Conservation (phyloP, 805 yeast species). For the Metschnikowia baotianmanensis region DNA sequence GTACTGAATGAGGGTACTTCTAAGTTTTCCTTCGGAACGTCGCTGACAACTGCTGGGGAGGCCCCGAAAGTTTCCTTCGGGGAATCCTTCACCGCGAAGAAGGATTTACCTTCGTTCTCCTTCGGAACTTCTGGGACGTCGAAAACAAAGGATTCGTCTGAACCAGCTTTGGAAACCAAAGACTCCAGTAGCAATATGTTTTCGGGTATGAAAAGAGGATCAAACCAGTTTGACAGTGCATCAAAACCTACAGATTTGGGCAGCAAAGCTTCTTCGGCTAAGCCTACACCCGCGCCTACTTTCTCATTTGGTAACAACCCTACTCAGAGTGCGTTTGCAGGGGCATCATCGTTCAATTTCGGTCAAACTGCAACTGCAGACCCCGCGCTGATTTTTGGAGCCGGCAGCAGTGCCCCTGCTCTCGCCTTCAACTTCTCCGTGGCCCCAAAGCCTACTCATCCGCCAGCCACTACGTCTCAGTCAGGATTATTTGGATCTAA, state of each 20-base stretch:
- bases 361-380: slow-evolving; percentile 28
- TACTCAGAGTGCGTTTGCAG: slow-evolving; percentile 3
- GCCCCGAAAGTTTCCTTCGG: slow-evolving; percentile 15
- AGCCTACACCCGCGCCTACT: slow-evolving; percentile 14
- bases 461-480: slow-evolving; percentile 9
- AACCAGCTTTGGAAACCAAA: not conserved
- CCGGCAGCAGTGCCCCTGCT: slow-evolving; percentile 15
- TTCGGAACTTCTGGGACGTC: slow-evolving; percentile 14
- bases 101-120: slow-evolving; percentile 17
- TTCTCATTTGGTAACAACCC: slow-evolving; percentile 12
- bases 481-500: slow-evolving; percentile 6
- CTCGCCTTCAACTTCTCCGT: slow-evolving; percentile 17
- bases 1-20: not conserved
- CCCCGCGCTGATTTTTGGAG: slow-evolving; percentile 33
- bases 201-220: no score
- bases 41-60: slow-evolving; percentile 1
- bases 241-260: slow-evolving; percentile 1
- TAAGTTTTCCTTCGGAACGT: slow-evolving; percentile 1
- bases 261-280: slow-evolving; percentile 6
- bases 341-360: slow-evolving; percentile 15
- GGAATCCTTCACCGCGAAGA: slow-evolving; percentile 1
- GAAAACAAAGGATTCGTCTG: not conserved
- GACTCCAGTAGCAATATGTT: no score
- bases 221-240: slow-evolving; percentile 3
- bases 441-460: slow-evolving; percentile 2